These are phyloP conservation scores for Millerozyma acaciae DNA, from an alignment of 805 yeast species.

Conservation along the genomic window DNA sequence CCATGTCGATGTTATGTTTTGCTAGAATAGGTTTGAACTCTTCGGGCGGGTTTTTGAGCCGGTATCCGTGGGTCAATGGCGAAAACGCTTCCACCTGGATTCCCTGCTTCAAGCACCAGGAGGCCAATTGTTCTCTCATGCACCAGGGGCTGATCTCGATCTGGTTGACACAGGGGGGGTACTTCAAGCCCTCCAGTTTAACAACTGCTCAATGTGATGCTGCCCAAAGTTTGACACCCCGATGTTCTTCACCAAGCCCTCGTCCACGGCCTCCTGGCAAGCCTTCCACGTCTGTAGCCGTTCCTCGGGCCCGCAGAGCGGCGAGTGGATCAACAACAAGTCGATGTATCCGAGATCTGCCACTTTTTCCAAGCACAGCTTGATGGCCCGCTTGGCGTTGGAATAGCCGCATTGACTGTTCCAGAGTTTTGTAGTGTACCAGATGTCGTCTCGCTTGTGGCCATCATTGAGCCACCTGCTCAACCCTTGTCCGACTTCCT, in stretches of 20 bases:
- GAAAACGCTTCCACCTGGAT: conserved; percentile 36
- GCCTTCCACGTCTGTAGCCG: conserved; percentile 53
- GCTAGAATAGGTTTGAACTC: conserved; percentile 18
- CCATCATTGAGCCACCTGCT: conserved; percentile 34
- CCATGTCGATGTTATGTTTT: conserved; percentile 38
- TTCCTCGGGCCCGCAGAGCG: conserved; percentile 37
- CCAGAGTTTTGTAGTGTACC: conserved; percentile 72
- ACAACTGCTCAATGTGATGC: conserved; percentile 52
- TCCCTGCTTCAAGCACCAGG: conserved; percentile 23
- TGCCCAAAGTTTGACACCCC: conserved; percentile 66
- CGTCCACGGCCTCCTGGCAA: conserved; percentile 50
- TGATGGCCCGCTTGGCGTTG: conserved; percentile 55
- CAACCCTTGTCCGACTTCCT: conserved; percentile 63
- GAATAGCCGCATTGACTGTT: conserved; percentile 58
- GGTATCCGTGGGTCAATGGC: conserved; percentile 36
- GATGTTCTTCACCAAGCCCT: conserved; percentile 48
- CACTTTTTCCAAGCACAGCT: conserved; percentile 50
- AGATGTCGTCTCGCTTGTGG: conserved; percentile 23
- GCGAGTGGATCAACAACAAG: conserved; percentile 61
- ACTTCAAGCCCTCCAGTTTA: conserved; percentile 41
- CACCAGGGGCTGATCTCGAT: conserved; percentile 50
- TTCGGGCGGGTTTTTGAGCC: conserved; percentile 19
- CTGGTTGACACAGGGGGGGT: conserved; percentile 47
- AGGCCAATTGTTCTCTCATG: conserved; percentile 35
- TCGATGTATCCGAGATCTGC: conserved; percentile 64